Base-by-base conservation (phyloP, 1,284 basidiomycete genomes). In the Anthracocystis walkeri region DNA sequence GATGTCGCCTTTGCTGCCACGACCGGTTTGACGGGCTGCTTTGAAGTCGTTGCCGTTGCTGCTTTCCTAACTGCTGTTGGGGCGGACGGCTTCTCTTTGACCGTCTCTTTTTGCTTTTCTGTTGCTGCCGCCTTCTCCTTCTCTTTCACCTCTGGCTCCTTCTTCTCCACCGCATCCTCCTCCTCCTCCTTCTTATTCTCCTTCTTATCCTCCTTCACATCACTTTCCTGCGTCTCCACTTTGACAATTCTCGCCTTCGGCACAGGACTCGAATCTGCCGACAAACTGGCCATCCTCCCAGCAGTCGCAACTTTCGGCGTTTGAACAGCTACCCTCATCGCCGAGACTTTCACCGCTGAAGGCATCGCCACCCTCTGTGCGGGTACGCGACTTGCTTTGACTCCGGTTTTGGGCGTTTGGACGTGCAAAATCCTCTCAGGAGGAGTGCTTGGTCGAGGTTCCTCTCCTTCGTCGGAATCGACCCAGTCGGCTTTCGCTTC, bases 341-440 rank as follows among this genome's bases (percentile, higher is more conserved):
- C 71, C 31, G 65, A 41, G 7, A 68, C 58, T 21, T 74, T 74
- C 50, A 51, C 65, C 10, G 65, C 71, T 2, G 61, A 58, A 2
- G 49, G 55, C 46, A 62, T 48, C 11, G 35, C 54, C 18, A 69
- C 65, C 2, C 71, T 49, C 21, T 74, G 65, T n/a, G 65, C 65
- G 7, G 62, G 65, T 4, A 74, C 71, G 16, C 71, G 31, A 51
- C 58, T 74, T 12, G 71, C 71, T 27, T 74, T 74, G 53, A 68
- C 65, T 7, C 54, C 61, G 3, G 61, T 67, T 2, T 54, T 33
- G 0, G 71, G 71, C 6, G 71, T 74, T 21, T 69, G 66, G 2
- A 48, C 42, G n/a, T 44, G 62, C 58, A 60, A 29, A 0, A 56
- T 40, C 14, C 56, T 52, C n/a, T 63, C 58, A 4, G 63, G 52